Conservation (phyloP, 1,284 basidiomycete genomes). For the Ceratobasidium papillatum region DNA sequence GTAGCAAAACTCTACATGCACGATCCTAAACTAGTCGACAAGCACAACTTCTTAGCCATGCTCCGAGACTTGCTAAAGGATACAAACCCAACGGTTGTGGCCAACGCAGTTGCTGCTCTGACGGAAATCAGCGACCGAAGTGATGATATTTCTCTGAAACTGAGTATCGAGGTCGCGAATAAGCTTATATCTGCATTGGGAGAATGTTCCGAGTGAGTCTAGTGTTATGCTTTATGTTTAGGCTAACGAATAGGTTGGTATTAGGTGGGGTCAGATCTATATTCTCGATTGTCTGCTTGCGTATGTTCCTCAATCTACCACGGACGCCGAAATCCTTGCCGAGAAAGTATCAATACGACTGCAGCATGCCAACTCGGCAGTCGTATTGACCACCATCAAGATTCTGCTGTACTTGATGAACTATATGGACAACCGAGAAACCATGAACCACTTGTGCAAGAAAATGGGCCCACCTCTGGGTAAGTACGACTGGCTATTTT, state of each 20-base stretch:
- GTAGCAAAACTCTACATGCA: slow-evolving; percentile 91
- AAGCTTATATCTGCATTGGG: slow-evolving; percentile 85
- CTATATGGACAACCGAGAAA: slow-evolving; percentile 91
- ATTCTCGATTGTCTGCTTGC: slow-evolving; percentile 94
- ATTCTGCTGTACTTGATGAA: slow-evolving; percentile 97
- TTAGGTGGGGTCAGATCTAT: slow-evolving; percentile 98
- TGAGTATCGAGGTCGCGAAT: slow-evolving; percentile 83
- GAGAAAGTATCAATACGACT: slow-evolving; percentile 93
- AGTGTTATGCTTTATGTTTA: slow-evolving; percentile 10
- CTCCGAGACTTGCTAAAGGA: slow-evolving; percentile 91
- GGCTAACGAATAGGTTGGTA: slow-evolving; percentile 6
- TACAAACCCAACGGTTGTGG: slow-evolving; percentile 91
- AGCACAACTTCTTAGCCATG: slow-evolving; percentile 83
- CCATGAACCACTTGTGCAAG: slow-evolving; percentile 90
- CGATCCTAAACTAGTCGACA: slow-evolving; percentile 85
- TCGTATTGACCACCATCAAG: slow-evolving; percentile 94
- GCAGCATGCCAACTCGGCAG: slow-evolving; percentile 94
- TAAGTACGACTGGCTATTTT: slow-evolving; percentile 52
- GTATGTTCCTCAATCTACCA: slow-evolving; percentile 86
- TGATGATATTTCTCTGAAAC: slow-evolving; percentile 87
- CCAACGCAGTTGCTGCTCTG: slow-evolving; percentile 94
- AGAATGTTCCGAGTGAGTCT: slow-evolving; percentile 88
- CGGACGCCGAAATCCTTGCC: slow-evolving; percentile 92
- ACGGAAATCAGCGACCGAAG: slow-evolving; percentile 90
- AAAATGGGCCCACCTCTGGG: slow-evolving; percentile 97